These are phyloP conservation scores for Diversispora epigaea DNA, from an alignment of 192 early-diverging fungal species.

Conservation along the genomic window DNA sequence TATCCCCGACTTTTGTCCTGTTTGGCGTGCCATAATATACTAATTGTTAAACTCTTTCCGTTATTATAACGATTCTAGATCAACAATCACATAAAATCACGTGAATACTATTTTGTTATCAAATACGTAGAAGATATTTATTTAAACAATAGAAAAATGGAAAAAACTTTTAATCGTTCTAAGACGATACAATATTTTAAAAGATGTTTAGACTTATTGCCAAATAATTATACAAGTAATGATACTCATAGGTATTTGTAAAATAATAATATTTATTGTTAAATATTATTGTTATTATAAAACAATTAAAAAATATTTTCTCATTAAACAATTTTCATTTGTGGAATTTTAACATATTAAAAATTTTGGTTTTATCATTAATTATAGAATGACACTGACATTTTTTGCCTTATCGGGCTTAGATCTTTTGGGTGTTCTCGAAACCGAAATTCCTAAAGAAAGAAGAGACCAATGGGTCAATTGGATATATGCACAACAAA, in stretches of 20 bases:
- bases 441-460: constrained; percentile 49
- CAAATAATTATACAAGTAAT: constrained; percentile 61
- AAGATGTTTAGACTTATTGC: constrained; percentile 66
- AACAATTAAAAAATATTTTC: neutral
- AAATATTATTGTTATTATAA: neutral
- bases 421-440: constrained; percentile 73
- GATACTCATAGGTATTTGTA: constrained; percentile 70
- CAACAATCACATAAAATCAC: no score
- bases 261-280: neutral
- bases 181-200: constrained; percentile 75
- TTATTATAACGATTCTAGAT: no score
- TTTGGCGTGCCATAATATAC: no score
- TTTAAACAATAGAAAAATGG: neutral
- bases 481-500: constrained; percentile 96
- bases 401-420: constrained; percentile 82
- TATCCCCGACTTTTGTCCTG: no score
- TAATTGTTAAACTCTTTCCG: no score
- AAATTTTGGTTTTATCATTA: neutral
- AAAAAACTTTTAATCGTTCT: constrained; percentile 42
- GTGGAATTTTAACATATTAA: no score
- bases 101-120: no score
- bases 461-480: constrained; percentile 76
- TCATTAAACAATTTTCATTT: neutral
- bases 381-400: constrained; percentile 78
- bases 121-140: no score